phyloP scores from a whole-genome alignment of 768 basidiomycete genomes.

The Suillus plorans region DNA sequence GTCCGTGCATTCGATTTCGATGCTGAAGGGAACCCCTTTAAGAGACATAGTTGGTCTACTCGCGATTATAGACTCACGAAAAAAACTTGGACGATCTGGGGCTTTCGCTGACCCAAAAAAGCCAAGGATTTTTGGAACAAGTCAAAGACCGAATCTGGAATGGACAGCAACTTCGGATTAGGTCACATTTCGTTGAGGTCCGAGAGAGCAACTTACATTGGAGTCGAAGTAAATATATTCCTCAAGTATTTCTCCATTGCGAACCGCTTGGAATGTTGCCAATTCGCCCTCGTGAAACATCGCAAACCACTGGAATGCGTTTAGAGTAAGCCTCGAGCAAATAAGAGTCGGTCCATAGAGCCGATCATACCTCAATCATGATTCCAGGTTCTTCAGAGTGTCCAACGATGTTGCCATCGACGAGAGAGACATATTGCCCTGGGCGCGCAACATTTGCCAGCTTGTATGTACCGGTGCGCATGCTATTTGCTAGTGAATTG shows the following conservation, averaged over 20 bases:
- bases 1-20: background rate
- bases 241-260: background rate
- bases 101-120: background rate
- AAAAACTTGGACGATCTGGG: fast-evolving
- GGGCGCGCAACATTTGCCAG: background rate
- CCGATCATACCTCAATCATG: background rate
- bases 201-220: background rate
- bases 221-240: background rate
- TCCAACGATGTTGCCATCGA: background rate
- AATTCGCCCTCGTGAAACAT: background rate
- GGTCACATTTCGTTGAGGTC: background rate
- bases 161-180: background rate
- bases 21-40: background rate
- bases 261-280: background rate
- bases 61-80: background rate
- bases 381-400: background rate
- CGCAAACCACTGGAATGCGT: background rate
- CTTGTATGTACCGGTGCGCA: background rate
- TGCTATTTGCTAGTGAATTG: background rate
- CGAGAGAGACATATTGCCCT: background rate
- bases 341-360: too few relatives aligned
- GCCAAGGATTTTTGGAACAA: background rate
- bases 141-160: background rate
- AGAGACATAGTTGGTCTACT: background rate
- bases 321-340: background rate